Evolutionary conservation across 1,284 basidiomycete species (phyloP), one percentile per base, ranked within the genome.

Genomic region (Anthracocystis panici-leucophaei): DNA sequence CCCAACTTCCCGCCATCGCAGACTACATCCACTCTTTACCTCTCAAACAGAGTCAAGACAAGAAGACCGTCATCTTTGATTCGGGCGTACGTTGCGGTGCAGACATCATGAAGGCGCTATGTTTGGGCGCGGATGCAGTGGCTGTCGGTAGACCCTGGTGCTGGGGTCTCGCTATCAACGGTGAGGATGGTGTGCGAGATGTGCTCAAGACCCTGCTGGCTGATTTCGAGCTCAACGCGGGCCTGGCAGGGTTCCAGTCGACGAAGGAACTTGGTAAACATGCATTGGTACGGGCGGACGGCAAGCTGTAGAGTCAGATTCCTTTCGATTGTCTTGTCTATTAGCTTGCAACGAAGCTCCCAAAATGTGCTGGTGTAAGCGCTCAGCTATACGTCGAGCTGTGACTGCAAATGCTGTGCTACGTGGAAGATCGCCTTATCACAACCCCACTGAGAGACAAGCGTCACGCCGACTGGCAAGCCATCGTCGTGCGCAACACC

Each of bases 361-460:
- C 33, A 10, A 2, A 21, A 35, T 57, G 44, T 44, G 16, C 14
- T 8, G 25, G 6, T 31, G 5, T n/a, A 9, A 29, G 23, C 27
- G 33, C n/a, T 3, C n/a, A 23, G 20, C 46, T 60, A 53, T 16
- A 35, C 20, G 1, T 10, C n/a, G 21, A 70, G 71, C n/a, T 44
- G 65, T 20, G 63, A 35, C 60, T 89, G 88, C 25, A 91, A 78
- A 20, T 84, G 79, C 65, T 87, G 82, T 2, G 89, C 92, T 0
- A 93, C 87, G 25, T 84, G 82, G 65, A 93, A 83, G 0, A 95
- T 88, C 62, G 90, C 65, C 53, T 88, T 87, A 72, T 97, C 94
- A 72, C 87, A 89, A 0, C 96, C 96, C 95, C 95, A 98, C 80
- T 95, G 94, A 2, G 93, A 92, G 0, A 93, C 91, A 16, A 97